Evolutionary conservation across 2,329 filamentous ascomycete species (phyloP).

Genomic region (Alternaria longipes): DNA sequence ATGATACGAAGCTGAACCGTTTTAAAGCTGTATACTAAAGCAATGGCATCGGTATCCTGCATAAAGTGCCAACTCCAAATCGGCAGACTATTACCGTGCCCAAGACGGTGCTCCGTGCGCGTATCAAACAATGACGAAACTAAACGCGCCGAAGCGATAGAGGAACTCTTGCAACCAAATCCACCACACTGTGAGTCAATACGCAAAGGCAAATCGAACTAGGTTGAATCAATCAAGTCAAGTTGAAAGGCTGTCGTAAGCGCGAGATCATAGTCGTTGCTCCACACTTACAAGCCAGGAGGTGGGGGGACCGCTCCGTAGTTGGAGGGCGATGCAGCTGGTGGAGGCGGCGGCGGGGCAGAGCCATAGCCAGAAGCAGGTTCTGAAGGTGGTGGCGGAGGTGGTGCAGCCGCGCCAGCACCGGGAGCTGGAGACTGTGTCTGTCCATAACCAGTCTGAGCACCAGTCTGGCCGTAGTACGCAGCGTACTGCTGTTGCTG

Average conservation of each 20-base stretch:
- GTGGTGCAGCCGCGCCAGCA: slow-evolving; percentile 33
- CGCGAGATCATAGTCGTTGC: slow-evolving; percentile 24
- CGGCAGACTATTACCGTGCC: slow-evolving; percentile 5
- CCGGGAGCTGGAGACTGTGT: slow-evolving; percentile 42
- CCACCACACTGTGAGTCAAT: slow-evolving; percentile 6
- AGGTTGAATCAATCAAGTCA: slow-evolving; percentile 21
- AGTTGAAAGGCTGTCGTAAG: slow-evolving; percentile 23
- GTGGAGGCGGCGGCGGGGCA: slow-evolving; percentile 47
- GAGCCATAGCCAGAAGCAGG: slow-evolving; percentile 38
- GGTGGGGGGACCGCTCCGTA: slow-evolving; percentile 50
- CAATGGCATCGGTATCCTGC: slow-evolving; percentile 18
- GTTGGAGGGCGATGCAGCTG: slow-evolving; percentile 43
- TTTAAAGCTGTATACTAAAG: slow-evolving; percentile 1
- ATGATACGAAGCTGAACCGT: background rate
- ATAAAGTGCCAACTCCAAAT: slow-evolving; percentile 11
- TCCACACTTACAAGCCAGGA: slow-evolving; percentile 42
- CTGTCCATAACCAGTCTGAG: slow-evolving; percentile 34
- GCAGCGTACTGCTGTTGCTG: slow-evolving; percentile 46
- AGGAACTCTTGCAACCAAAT: slow-evolving; percentile 5
- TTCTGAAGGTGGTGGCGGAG: slow-evolving; percentile 45
- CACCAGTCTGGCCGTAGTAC: slow-evolving; percentile 39
- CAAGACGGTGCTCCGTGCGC: background rate
- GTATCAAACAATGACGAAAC: background rate
- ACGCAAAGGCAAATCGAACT: slow-evolving; percentile 11
- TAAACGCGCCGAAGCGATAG: slow-evolving; percentile 14